phyloP scores from a whole-genome alignment of 176 grass and related monocot genomes.

The Carex cristatella region DNA sequence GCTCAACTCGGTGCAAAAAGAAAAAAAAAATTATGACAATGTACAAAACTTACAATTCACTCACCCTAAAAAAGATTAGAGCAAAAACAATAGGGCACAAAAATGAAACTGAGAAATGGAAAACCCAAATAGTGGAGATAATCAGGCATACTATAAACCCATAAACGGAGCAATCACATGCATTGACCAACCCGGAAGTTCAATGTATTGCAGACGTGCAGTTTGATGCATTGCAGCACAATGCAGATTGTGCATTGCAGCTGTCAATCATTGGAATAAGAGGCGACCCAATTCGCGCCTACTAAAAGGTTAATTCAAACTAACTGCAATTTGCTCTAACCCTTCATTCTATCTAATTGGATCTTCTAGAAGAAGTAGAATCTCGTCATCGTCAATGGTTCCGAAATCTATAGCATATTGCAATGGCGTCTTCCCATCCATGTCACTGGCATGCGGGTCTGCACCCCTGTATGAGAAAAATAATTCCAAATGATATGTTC shows the following conservation, averaged over 20 bases:
- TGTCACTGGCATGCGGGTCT: constrained; percentile 54
- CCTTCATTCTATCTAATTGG: constrained; percentile 46
- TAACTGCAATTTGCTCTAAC: constrained; percentile 17
- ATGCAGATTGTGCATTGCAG: constrained; percentile 14
- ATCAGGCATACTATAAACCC: neutral
- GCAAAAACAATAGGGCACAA: constrained; percentile 7
- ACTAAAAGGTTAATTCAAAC: constrained; percentile 19
- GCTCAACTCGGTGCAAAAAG: neutral
- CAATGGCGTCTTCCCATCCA: constrained; percentile 62
- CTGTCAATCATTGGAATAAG: constrained; percentile 17
- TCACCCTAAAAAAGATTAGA: constrained; percentile 47
- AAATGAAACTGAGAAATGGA: neutral
- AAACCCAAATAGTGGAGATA: constrained; percentile 42
- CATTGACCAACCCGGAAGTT: constrained; percentile 12
- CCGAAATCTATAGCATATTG: constrained; percentile 77
- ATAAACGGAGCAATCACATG: neutral
- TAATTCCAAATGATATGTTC: neutral
- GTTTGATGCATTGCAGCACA: constrained; percentile 4
- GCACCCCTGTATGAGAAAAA: constrained; percentile 52
- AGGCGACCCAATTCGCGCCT: constrained; percentile 1
- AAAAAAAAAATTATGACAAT: constrained; percentile 34
- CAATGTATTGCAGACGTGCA: constrained; percentile 5
- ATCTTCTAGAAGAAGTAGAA: constrained; percentile 83
- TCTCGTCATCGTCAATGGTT: constrained; percentile 69
- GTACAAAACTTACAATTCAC: constrained; percentile 67